Evolutionary conservation across 2,329 filamentous ascomycete species (phyloP), one percentile per base, ranked within the genome.

Genomic region (Cercospora citrullina): DNA sequence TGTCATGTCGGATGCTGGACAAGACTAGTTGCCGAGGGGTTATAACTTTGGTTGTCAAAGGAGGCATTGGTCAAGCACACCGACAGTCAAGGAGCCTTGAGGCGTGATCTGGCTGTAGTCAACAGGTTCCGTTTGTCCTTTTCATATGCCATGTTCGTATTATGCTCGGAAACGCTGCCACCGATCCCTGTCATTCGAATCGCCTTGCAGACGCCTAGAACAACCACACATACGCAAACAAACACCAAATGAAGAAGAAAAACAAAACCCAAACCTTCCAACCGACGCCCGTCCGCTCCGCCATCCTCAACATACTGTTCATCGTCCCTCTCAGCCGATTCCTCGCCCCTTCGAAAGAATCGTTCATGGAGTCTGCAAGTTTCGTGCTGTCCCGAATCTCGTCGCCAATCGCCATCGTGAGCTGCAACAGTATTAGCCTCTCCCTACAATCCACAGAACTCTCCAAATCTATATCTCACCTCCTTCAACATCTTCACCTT

Each of bases 271-370:
- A 99, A 66, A 94, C 91, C 81, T 88, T 94, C 95, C 95, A 99
- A 76, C 93, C 90, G 9, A 99, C 90, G n/a, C 95, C 95, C 2
- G 94, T 96, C 75, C 89, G 86, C 82, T 98, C 88, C 4, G 95
- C 95, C 95, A 99, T 99, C 64, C 94, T 79, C 72, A 98, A 82
- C 95, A 99, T 99, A 68, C 94, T 86, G 78, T 93, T 97, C 95
- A 99, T 98, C 18, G 96, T 98, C 64, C 94, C 93, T 55, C 90
- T 87, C 70, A 99, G 83, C 71, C 91, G 87, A 63, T 93, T 82
- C 36, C 94, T 85, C 63, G 94, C 96, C 75, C 87, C 89, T 78
- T 98, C 94, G 78, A 98, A 99, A 5, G 89, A 87, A 77, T 97
- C 92, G 80, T 98, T 98, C 90, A 99, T 97, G 81, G 93, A 94